These are phyloP conservation scores for Davidsoniella neocaledoniae DNA, from an alignment of 2,329 filamentous ascomycete species.

Conservation along the genomic window DNA sequence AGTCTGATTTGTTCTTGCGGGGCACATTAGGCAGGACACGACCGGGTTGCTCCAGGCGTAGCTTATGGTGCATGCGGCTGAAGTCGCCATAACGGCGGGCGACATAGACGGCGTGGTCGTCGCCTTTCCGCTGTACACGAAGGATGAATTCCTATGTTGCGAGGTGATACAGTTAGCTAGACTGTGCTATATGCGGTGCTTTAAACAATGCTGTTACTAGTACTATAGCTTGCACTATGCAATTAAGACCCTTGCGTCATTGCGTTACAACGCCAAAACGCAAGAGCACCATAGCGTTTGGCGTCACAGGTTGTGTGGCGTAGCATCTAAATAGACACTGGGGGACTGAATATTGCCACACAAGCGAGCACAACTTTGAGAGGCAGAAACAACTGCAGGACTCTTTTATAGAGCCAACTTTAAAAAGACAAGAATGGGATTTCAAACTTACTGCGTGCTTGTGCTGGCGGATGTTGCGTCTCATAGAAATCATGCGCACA, in stretches of 20 bases:
- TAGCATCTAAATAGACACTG: too few species aligned
- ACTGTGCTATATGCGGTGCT: too few species aligned
- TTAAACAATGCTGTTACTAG: too few species aligned
- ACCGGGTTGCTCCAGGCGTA: slow-evolving; percentile 75
- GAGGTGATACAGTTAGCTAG: neutral
- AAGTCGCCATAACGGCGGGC: slow-evolving; percentile 85
- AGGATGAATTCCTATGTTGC: slow-evolving; percentile 63
- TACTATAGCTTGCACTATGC: too few species aligned
- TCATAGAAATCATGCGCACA: slow-evolving; percentile 63
- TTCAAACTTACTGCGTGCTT: slow-evolving; percentile 59
- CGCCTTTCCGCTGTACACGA: slow-evolving; percentile 61
- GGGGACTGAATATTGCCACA: too few species aligned
- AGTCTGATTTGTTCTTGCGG: slow-evolving; percentile 76
- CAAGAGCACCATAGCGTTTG: too few species aligned
- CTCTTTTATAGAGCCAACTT: too few species aligned
- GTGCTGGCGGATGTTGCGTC: slow-evolving; percentile 76
- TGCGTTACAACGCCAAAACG: too few species aligned
- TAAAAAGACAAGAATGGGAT: neutral
- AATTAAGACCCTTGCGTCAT: too few species aligned
- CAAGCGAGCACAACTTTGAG: too few species aligned
- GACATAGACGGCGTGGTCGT: slow-evolving; percentile 55
- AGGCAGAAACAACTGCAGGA: too few species aligned
- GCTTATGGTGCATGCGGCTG: slow-evolving; percentile 54
- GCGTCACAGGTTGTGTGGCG: too few species aligned
- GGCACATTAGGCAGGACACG: slow-evolving; percentile 77